Base-by-base conservation (phyloP, 192 early-diverging fungal species). In the Chytriomyces hyalinus region DNA sequence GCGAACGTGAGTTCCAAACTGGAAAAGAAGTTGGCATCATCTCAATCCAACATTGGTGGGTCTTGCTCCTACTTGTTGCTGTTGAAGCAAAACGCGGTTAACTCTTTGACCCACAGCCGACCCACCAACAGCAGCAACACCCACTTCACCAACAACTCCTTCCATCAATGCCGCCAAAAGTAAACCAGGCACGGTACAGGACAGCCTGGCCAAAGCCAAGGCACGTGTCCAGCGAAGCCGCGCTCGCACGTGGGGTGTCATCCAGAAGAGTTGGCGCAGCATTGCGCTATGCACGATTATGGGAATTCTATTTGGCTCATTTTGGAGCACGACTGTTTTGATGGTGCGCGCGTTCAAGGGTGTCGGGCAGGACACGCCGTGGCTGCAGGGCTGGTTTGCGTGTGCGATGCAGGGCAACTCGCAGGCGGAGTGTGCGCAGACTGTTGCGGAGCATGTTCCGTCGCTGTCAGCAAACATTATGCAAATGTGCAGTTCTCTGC, bases 331-430 rank as follows among this genome's bases (percentile, higher is more conserved):
- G n/a, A 67, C 13, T 10, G 13, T 67, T 46, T 9, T 47, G 28
- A 67, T 48, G 10, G 46, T 15, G 3, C 9, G 36, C 3, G 15
- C 13, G 28, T 48, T 67, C 15, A 3, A n/a, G 47, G 15, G 15
- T 11, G 66, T 67, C 6, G 17, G 10, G 17, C 9, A 10, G 6
- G n/a, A 13, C 8, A 70, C 68, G n/a, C 68, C 68, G 7, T 70
- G 68, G 68, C 36, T 70, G 20, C 49, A 7, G 20, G 22, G 6
- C 1, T 70, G 68, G 68, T 70, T 44, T 53, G 26, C 49, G n/a
- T 70, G 68, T 28, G 68, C 68, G 20, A 53, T 70, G n/a, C 22
- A 49, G 26, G 68, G 68, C 9, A 70, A 70, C 6, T 53, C 49
- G 13, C 10, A 45, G 22, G 68, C 68, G 7, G 68, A 10, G 1